Percentiles rank a stretch among this genome's conserved stretches.
Conservation (phyloP, 768 basidiomycete genomes). For the Baorangia bicolor region DNA sequence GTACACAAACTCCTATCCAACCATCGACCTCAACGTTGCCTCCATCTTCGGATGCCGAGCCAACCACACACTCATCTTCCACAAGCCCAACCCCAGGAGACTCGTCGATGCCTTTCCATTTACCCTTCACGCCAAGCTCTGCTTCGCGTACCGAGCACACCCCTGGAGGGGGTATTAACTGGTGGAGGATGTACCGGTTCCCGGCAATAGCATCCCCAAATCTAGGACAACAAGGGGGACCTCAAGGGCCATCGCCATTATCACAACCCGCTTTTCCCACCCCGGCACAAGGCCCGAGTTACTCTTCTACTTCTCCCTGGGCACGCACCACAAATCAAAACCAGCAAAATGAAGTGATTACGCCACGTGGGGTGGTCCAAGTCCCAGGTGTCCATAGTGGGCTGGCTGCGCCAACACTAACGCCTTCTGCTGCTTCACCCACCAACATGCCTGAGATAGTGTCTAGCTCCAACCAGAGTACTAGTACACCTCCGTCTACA, state of each 20-base stretch:
- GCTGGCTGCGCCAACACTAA: constrained; percentile 8
- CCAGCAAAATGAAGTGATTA: constrained; percentile 21
- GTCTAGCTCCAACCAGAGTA: constrained; percentile 9
- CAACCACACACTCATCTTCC: not conserved
- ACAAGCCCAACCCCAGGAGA: constrained; percentile 12
- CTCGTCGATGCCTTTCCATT: constrained; percentile 31
- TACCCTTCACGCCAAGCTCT: constrained; percentile 31
- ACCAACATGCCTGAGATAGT: constrained; percentile 19
- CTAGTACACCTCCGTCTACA: constrained; percentile 1
- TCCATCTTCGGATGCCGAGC: not conserved
- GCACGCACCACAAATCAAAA: constrained; percentile 11
- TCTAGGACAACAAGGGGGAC: constrained; percentile 17
- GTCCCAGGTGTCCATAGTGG: constrained; percentile 18
- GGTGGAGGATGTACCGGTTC: constrained; percentile 85
- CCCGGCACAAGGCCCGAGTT: constrained; percentile 21
- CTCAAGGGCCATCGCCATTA: constrained; percentile 15
- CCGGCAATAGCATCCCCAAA: constrained; percentile 56
- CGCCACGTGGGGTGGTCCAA: constrained; percentile 15
- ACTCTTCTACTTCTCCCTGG: constrained; percentile 18
- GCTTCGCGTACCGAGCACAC: constrained; percentile 38
- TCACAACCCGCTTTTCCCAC: constrained; percentile 28
- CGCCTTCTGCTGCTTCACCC: constrained; percentile 11
- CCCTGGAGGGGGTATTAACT: constrained; percentile 57
- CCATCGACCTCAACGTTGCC: constrained; percentile 3
- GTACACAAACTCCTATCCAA: constrained; percentile 1